Evolutionary conservation across 2,329 filamentous ascomycete species (phyloP), one percentile per base, ranked within the genome.

Genomic region (Escovopsis sp.): DNA sequence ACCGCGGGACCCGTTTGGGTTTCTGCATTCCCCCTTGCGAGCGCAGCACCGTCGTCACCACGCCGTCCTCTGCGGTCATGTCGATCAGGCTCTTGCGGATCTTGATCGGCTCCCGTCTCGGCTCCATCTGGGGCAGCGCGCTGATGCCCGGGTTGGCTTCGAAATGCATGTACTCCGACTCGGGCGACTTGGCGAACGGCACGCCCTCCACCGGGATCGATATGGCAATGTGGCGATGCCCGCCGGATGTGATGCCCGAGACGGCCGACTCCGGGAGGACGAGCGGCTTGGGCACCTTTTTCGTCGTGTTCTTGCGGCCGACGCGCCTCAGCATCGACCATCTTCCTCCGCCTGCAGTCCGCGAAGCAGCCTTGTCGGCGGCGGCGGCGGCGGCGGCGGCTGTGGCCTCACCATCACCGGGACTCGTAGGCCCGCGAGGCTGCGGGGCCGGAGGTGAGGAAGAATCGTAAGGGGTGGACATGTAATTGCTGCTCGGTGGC

Each of bases 161-260:
- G 7, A 30, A 30, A 11, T 30, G 27, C 27, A 30, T 30, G 27
- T 61, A 59, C 43, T 63, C 59, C 7, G 59, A 54, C 37, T 53
- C 51, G 15, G 53, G 51, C 29, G 47, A 49, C 31, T 50, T 46
- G 3, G 59, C 61, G 35, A 68, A 56, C 16, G 70, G 64, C 5
- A 64, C 66, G 43, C 71, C 59, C 47, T 73, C 65, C 11, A 68
- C 45, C 2, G 74, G 74, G 36, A 78, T 76, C 0, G 73, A 76
- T 40, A 78, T 78, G 44, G 73, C 71, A 47, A 79, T 76, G 49
- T 78, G 70, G 5, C 70, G 64, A 50, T 73, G 62, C 2, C 74
- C 74, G 3, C 61, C 66, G 7, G 56, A 68, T 0, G 72, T 77
- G 31, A 58, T 68, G 7, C 71, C 68, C 4, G 70, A 68, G 12